Evolutionary conservation across 805 yeast species (phyloP), one percentile per base, ranked within the genome.

Genomic region (Starmerella asiatica): DNA sequence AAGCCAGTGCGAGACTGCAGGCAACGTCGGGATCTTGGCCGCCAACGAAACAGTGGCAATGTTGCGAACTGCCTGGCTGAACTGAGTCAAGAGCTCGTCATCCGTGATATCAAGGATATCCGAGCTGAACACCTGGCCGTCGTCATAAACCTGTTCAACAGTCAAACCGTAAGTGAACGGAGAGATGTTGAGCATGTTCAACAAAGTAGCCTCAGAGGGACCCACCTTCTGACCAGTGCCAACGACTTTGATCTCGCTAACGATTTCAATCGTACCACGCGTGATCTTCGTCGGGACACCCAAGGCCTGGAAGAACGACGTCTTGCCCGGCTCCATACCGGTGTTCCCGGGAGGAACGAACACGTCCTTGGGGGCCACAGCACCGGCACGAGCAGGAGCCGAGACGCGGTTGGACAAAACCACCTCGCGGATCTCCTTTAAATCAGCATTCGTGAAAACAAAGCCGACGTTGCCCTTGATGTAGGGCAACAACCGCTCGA

Each of bases 271-370:
- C 73, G 95, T 85, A 91, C 99, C 99, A 82, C 99, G 86, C 71
- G 94, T 91, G 85, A 91, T 91, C 93, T 91, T 91, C 83, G 99
- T 91, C 78, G 98, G 98, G 62, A 91, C 95, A 83, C 97, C 97
- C 63, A 91, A 79, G 65, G 99, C 98, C 79, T 91, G 99, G 97
- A 91, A 91, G 93, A 91, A 91, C 66, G 98, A 91, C 64, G 99
- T 91, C 84, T 91, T 91, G 80, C 97, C 97, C 71, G 99, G 99
- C 75, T 91, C 98, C 94, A 91, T 86, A 81, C 97, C 96, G 59
- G 99, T 91, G 94, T 91, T 91, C 70, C 94, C 93, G 60, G 97
- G 97, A 66, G 93, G 93, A 57, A 91, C 80, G 79, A 77, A 84
- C 62, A 91, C 97, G 64, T 88, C 96, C 67, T 68, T 79, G 68